Evolutionary conservation across 2,329 filamentous ascomycete species (phyloP).

Genomic region (Cladosporium sp.): DNA sequence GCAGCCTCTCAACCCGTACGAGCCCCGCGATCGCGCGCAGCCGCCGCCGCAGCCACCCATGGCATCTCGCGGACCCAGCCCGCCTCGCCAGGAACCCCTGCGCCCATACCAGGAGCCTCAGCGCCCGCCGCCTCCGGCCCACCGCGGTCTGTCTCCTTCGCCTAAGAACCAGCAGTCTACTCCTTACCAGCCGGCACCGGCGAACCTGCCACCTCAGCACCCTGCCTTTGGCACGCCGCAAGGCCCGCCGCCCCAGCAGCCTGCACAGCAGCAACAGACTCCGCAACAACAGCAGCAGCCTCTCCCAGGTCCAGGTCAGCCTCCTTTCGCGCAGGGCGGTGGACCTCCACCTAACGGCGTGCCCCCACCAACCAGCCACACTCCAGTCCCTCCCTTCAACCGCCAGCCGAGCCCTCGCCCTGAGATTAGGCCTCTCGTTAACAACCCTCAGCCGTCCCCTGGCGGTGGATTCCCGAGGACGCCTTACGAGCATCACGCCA

Average conservation of each 20-base stretch:
- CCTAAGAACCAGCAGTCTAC: slow-evolving; percentile 54
- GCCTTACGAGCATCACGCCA: slow-evolving; percentile 72
- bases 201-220: slow-evolving; percentile 42
- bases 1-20: slow-evolving; percentile 71
- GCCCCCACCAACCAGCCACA: slow-evolving; percentile 45
- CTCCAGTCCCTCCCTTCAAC: slow-evolving; percentile 66
- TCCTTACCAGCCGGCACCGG: slow-evolving; percentile 48
- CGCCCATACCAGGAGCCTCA: slow-evolving; percentile 46
- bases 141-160: slow-evolving; percentile 54
- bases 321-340: slow-evolving; percentile 21
- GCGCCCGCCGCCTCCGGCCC: slow-evolving; percentile 45
- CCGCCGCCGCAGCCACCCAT: slow-evolving; percentile 52
- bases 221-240: slow-evolving; percentile 9
- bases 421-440: slow-evolving; percentile 76
- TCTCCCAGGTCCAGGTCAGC: slow-evolving; percentile 21
- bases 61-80: slow-evolving; percentile 40
- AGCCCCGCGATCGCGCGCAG: slow-evolving; percentile 66
- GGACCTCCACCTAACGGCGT: slow-evolving; percentile 22
- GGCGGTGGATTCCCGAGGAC: slow-evolving; percentile 81
- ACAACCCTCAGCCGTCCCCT: slow-evolving; percentile 75
- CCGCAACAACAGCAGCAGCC: slow-evolving; percentile 19
- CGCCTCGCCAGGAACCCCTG: slow-evolving; percentile 63
- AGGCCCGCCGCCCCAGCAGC: neutral
- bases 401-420: slow-evolving; percentile 58
- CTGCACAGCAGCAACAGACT: slow-evolving; percentile 6